These are phyloP conservation scores for Solanum chilense DNA, from an alignment of 257 asterid species.

Conservation along the genomic window DNA sequence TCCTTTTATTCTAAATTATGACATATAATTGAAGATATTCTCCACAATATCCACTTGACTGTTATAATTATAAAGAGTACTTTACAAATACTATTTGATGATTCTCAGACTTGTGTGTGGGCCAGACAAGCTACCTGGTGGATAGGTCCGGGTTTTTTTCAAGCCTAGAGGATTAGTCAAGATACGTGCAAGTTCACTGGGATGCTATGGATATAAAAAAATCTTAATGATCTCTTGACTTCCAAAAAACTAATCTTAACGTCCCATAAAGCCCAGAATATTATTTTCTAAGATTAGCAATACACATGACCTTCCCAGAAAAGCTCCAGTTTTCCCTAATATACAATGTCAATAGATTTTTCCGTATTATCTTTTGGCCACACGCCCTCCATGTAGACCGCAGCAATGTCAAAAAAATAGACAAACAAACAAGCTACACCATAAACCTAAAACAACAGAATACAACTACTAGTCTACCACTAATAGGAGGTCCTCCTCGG, in stretches of 20 bases:
- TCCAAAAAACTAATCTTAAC: background rate
- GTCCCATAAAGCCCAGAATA: background rate
- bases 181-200: background rate
- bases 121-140: background rate
- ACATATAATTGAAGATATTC: background rate
- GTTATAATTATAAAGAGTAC: background rate
- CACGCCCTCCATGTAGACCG: background rate
- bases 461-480: background rate
- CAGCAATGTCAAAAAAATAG: background rate
- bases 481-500: background rate
- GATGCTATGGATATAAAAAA: background rate
- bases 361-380: background rate
- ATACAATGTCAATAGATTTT: background rate
- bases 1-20: background rate
- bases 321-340: background rate
- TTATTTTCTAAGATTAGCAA: background rate
- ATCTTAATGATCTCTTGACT: background rate
- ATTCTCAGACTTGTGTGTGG: background rate
- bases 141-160: background rate
- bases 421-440: background rate
- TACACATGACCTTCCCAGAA: background rate
- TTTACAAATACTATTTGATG: background rate
- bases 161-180: background rate
- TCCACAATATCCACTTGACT: background rate
- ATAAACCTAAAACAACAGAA: background rate